Base-by-base conservation (phyloP, 257 asterid species). In the Solanum sitiens region DNA sequence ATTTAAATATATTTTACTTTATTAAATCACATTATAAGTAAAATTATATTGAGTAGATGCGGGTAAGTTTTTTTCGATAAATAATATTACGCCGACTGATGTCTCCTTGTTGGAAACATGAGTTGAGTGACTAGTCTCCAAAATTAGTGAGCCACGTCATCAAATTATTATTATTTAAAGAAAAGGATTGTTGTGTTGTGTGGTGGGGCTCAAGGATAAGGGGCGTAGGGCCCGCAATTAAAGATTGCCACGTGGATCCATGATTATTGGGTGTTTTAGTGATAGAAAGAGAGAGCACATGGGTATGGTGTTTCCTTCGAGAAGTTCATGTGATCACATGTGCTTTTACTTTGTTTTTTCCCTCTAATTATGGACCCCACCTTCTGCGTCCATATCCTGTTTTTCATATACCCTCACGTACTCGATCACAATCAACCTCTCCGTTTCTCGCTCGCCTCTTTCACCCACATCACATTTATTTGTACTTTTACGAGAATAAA, bases 321-420 rank as follows among this genome's bases (percentile, higher is more conserved):
- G 93, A 91, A 90, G 89, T 89, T 87, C 96, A 92, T 91, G 96
- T 92, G 96, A 93, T 86, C 90, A 87, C 96, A 93, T 93, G 95
- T 90, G 94, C 94, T 70, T 70, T 89, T 89, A 56, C 25, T 86
- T 65, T 90, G 83, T 85, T 56, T 74, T 75, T 88, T 86, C 83
- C 71, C 83, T 76, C 87, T 83, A 40, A 86, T 87, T 39, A 79
- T 87, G 92, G 94, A 74, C 93, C 92, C 89, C 39, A 8, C 42
- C 35, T 53, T 85, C 89, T 88, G 88, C 88, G 75, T 86, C 88
- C 87, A 92, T 91, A 92, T 91, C 94, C 92, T 85, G 91, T 93
- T 90, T 83, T 71, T 84, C 83, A 75, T 87, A 76, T 53, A 20
- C 3, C 79, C 63, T 32, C 61, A 45, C 70, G 18, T 37, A 12